Conservation (phyloP, 2,329 filamentous ascomycete species). For the Epichloe glyceriae region DNA sequence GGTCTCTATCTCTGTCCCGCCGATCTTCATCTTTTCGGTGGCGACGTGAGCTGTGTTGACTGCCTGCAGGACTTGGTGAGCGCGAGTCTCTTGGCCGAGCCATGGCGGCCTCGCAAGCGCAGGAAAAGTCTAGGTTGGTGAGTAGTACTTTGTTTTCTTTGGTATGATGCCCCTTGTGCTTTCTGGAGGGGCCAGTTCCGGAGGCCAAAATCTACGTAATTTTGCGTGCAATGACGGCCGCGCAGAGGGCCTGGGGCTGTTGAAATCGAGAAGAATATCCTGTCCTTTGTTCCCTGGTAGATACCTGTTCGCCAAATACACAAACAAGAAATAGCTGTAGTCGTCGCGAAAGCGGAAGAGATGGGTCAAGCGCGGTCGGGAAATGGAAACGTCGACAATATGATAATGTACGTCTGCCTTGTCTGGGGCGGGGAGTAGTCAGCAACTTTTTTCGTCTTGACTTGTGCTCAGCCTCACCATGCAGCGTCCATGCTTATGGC, state of each 20-base stretch:
- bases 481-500: neutral
- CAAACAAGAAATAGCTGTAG: too few relatives aligned
- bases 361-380: neutral
- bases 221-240: neutral
- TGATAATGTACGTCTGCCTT: neutral
- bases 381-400: neutral
- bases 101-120: conserved; percentile 35
- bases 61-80: conserved; percentile 92
- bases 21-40: conserved; percentile 49
- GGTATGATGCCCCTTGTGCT: neutral
- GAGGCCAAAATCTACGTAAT: neutral
- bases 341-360: neutral
- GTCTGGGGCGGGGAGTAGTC: neutral
- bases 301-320: too few relatives aligned
- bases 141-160: conserved; percentile 23
- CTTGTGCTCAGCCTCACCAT: neutral
- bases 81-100: conserved; percentile 55
- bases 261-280: neutral
- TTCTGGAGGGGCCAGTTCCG: neutral
- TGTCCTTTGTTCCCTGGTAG: too few relatives aligned
- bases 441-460: neutral
- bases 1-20: conserved; percentile 38
- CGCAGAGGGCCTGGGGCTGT: neutral
- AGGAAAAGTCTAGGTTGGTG: conserved; percentile 26
- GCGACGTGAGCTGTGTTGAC: conserved; percentile 61